Percentiles rank a stretch among this genome's conserved stretches.
Evolutionary conservation across 2,329 filamentous ascomycete species (phyloP).

Genomic region (Furcasterigmium sp.): DNA sequence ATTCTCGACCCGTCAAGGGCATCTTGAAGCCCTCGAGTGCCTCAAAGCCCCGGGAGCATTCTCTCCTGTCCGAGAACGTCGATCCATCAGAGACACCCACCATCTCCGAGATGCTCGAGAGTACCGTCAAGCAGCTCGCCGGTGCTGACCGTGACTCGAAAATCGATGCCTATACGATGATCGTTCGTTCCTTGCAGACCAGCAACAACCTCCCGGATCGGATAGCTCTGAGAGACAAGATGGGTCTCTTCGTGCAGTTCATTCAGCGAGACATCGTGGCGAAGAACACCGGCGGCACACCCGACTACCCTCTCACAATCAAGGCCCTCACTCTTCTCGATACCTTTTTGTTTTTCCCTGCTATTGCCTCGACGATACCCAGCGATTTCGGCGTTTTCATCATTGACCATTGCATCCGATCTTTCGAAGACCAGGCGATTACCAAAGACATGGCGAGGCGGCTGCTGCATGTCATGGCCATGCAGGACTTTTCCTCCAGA

Average conservation of each 20-base stretch:
- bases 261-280: constrained; percentile 75
- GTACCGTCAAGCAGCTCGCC: constrained; percentile 74
- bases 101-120: constrained; percentile 79
- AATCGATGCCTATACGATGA: constrained; percentile 79
- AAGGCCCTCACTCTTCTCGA: constrained; percentile 74
- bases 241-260: constrained; percentile 72
- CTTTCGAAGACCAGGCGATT: constrained; percentile 60
- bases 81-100: constrained; percentile 38
- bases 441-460: constrained; percentile 76
- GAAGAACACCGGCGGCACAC: constrained; percentile 47
- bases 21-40: constrained; percentile 72
- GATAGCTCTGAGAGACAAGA: constrained; percentile 67
- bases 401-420: constrained; percentile 72
- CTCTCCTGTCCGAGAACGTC: constrained; percentile 30
- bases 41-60: constrained; percentile 37
- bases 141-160: constrained; percentile 66
- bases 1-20: constrained; percentile 47
- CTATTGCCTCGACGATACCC: constrained; percentile 64
- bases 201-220: constrained; percentile 79
- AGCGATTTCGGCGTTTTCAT: constrained; percentile 77
- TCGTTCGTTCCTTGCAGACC: constrained; percentile 70
- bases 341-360: constrained; percentile 69
- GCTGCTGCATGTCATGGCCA: constrained; percentile 73
- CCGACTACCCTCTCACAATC: constrained; percentile 66
- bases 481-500: constrained; percentile 71